Conservation (phyloP, 768 basidiomycete genomes). For the Cytidiella melzeri region DNA sequence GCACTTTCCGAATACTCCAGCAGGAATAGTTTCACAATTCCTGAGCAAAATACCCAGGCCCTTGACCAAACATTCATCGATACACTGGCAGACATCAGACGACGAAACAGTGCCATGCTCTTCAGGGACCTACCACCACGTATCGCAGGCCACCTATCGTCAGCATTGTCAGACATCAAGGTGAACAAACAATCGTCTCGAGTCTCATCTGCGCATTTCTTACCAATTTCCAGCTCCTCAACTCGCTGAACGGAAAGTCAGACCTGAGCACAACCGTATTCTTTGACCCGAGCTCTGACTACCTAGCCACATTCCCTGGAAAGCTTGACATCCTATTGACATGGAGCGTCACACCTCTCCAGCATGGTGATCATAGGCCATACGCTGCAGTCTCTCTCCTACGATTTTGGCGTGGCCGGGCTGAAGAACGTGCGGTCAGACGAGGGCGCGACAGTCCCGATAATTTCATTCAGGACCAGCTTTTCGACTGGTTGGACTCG, state of each 20-base stretch:
- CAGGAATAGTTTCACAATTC: constrained; percentile 17
- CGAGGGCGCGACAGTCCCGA: constrained; percentile 55
- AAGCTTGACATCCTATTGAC: constrained; percentile 73
- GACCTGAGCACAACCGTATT: constrained; percentile 53
- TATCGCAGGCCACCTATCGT: constrained; percentile 51
- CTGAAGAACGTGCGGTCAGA: constrained; percentile 55
- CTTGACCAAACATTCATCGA: constrained; percentile 45
- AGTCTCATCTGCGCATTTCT: neutral
- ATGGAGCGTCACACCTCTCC: constrained; percentile 75
- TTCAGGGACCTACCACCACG: constrained; percentile 63
- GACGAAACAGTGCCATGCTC: constrained; percentile 76
- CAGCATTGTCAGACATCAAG: constrained; percentile 52
- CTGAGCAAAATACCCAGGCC: constrained; percentile 31
- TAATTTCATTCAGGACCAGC: constrained; percentile 62
- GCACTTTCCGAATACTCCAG: constrained; percentile 39
- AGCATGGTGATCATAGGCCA: constrained; percentile 78
- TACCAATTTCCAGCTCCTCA: constrained; percentile 47
- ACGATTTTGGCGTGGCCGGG: constrained; percentile 52
- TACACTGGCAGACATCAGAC: constrained; percentile 62
- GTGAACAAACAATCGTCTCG: constrained; percentile 17
- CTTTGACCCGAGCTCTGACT: constrained; percentile 41
- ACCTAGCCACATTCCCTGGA: constrained; percentile 44
- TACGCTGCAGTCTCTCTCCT: constrained; percentile 71
- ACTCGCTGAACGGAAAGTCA: constrained; percentile 65
- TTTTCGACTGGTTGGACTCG: constrained; percentile 78